Percentiles rank a stretch among this genome's conserved stretches.
phyloP scores from a whole-genome alignment of 164 flowering plant genomes.

The Piper betle region DNA sequence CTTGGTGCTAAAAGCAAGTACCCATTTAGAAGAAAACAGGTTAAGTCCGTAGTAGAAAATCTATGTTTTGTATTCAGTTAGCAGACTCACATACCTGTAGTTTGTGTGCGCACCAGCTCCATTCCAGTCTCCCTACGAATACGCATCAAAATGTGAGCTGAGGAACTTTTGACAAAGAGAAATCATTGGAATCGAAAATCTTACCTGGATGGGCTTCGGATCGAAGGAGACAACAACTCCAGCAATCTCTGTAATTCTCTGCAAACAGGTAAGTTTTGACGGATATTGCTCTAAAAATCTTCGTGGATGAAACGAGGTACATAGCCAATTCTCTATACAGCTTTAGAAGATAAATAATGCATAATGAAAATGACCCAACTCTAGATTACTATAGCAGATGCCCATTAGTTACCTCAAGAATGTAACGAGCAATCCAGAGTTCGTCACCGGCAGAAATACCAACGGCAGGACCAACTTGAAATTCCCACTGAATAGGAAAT shows the following conservation, averaged over 20 bases:
- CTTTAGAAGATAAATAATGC: neutral
- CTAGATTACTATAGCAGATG: neutral
- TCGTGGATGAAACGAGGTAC: neutral
- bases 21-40: neutral
- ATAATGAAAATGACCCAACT: neutral
- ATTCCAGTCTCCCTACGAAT: slow-evolving; percentile 77
- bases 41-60: neutral
- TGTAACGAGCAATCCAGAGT: slow-evolving; percentile 80
- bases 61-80: neutral
- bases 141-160: neutral
- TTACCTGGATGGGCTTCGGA: slow-evolving; percentile 78
- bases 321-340: neutral
- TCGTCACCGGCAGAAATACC: slow-evolving; percentile 85
- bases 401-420: slow-evolving; percentile 50
- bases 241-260: slow-evolving; percentile 89
- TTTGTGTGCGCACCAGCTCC: slow-evolving; percentile 96
- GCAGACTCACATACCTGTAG: slow-evolving; percentile 42
- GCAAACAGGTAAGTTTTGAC: slow-evolving; percentile 8
- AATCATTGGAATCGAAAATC: neutral
- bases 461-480: slow-evolving; percentile 81
- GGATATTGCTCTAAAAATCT: neutral
- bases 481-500: slow-evolving; percentile 60
- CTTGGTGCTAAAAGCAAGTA: slow-evolving; percentile 36
- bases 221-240: slow-evolving; percentile 81
- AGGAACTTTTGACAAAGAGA: neutral